Base-by-base conservation (phyloP, 305 asterid species). In the Nicotiana rustica region DNA sequence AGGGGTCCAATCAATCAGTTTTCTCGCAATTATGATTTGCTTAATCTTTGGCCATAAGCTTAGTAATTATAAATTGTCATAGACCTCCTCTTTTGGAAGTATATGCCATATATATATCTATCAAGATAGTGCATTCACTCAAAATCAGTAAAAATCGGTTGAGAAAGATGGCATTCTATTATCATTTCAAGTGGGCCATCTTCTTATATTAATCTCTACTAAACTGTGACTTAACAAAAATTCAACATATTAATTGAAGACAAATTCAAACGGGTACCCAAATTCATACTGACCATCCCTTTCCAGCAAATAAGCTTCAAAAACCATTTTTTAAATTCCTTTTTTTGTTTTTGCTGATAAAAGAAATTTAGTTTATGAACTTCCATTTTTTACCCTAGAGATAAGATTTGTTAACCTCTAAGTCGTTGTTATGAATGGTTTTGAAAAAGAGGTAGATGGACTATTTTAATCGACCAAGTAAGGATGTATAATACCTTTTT, bases 221-320 rank as follows among this genome's bases (percentile, higher is more conserved):
- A 59, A 59, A 59, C 25, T 59, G 65, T 59, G 47, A 21, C 80
- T 52, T 29, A 75, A 75, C 65, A 75, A 60, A 52, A 73, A 52
- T 52, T 75, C 65, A 75, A 75, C 25, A 29, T 75, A 75, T 52
- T 75, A 25, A 52, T 75, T 52, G 47, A 75, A 75, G 80, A 7
- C 80, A 52, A 75, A 75, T 52, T 75, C 80, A 75, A 44, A 44
- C 49, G 49, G 49, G 12, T 41, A 41, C 10, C 49, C 3, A 25
- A 75, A 75, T 52, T 75, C 79, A 75, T 1, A 75, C 65, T 75
- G 80, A 75, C 80, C 65, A 52, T 52, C 65, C 29, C 15, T 52
- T 75, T 52, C 10, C 44, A 75, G 65, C 9, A 75, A 75, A 75
- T 75, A 14, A 75, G 31, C 60, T 75, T 52, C 5, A 47, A 73